Evolutionary conservation across 2,329 filamentous ascomycete genomes (phyloP).

Genomic region (Pestalotiopsis sp.): DNA sequence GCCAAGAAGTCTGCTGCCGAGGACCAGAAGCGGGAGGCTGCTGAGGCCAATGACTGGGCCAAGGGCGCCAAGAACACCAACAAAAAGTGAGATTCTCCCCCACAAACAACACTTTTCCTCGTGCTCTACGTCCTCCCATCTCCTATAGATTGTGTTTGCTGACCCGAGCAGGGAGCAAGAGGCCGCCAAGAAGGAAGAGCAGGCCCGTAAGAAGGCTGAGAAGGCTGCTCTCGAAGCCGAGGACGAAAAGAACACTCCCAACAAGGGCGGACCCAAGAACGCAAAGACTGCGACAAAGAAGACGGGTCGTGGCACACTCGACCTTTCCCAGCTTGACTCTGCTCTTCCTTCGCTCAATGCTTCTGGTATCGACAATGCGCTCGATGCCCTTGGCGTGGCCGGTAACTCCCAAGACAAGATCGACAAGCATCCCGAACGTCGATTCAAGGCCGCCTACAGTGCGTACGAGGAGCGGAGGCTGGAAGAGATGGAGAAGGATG

Average conservation of each 20-base stretch:
- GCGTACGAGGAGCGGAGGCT: constrained; percentile 81
- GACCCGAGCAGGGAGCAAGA: constrained; percentile 70
- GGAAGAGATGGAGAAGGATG: constrained; percentile 84
- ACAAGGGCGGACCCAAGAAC: constrained; percentile 66
- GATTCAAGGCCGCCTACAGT: constrained; percentile 84
- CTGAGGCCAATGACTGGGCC: constrained; percentile 77
- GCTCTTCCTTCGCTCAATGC: constrained; percentile 72
- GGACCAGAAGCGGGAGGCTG: constrained; percentile 65
- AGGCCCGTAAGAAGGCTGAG: constrained; percentile 88
- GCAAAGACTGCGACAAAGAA: constrained; percentile 71
- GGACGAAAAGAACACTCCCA: constrained; percentile 71
- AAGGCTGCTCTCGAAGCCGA: constrained; percentile 80
- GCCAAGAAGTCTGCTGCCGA: constrained; percentile 76
- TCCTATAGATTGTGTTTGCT: constrained; percentile 10
- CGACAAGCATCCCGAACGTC: constrained; percentile 84
- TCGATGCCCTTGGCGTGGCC: constrained; percentile 79
- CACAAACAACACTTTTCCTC: not conserved
- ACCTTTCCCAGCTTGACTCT: constrained; percentile 74
- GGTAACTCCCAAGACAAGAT: constrained; percentile 66
- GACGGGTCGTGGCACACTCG: constrained; percentile 63
- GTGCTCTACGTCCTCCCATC: not conserved
- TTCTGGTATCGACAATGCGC: constrained; percentile 87
- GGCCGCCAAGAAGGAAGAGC: constrained; percentile 80
- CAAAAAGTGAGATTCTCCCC: constrained; percentile 73
- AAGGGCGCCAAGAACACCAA: constrained; percentile 83